Evolutionary conservation across 805 yeast genomes (phyloP).

Genomic region (Kregervanrija delftensis): DNA sequence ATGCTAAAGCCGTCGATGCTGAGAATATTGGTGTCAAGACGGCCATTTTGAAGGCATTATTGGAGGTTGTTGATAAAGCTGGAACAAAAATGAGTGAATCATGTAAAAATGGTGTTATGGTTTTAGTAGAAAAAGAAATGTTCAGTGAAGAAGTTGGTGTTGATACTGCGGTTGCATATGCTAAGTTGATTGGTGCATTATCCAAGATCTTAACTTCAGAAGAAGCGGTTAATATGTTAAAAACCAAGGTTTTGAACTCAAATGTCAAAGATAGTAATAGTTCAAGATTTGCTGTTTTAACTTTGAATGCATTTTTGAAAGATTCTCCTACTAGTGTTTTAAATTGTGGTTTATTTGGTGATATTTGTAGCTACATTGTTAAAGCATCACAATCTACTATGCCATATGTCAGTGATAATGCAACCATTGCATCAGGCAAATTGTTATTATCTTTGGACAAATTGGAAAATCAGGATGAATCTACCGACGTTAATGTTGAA

Average conservation of each 20-base stretch:
- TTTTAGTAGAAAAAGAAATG: conserved; percentile 69
- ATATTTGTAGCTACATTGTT: conserved; percentile 43
- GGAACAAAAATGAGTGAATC: conserved; percentile 72
- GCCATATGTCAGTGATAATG: conserved; percentile 63
- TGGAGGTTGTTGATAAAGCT: conserved; percentile 74
- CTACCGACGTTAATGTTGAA: conserved; percentile 22
- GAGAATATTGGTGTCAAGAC: conserved; percentile 63
- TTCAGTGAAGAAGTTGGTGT: conserved; percentile 27
- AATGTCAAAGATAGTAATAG: conserved; percentile 32
- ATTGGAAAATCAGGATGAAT: conserved; percentile 21
- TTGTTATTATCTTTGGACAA: conserved; percentile 46
- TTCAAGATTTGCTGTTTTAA: conserved; percentile 58
- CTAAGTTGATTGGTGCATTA: conserved; percentile 70
- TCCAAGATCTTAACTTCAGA: conserved; percentile 58
- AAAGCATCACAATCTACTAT: conserved; percentile 35
- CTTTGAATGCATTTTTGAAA: conserved; percentile 72
- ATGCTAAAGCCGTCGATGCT: conserved; percentile 51
- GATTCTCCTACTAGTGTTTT: conserved; percentile 67
- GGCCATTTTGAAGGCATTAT: conserved; percentile 78
- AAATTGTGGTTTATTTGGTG: conserved; percentile 41
- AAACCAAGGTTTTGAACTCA: conserved; percentile 48
- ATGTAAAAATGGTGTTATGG: conserved; percentile 61
- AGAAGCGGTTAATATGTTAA: conserved; percentile 57
- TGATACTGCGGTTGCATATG: conserved; percentile 71
- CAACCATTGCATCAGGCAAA: conserved; percentile 78